These are phyloP conservation scores for Xylaria hypoxylon DNA, from an alignment of 2,329 filamentous ascomycete species.

Conservation along the genomic window DNA sequence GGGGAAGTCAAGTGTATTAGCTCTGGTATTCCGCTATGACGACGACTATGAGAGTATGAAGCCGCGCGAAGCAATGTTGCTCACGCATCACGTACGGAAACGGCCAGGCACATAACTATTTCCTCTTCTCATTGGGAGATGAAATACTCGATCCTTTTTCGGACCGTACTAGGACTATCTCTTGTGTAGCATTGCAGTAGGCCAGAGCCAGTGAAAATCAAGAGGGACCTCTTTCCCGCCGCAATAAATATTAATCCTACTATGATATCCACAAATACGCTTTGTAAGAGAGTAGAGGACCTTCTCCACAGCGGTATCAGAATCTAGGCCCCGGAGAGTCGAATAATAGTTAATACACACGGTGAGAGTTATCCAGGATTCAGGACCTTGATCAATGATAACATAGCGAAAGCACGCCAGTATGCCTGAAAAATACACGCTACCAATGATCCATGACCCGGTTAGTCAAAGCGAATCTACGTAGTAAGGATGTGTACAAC, in stretches of 20 bases:
- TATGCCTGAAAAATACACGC: neutral
- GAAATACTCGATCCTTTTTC: neutral
- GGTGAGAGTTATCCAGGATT: neutral
- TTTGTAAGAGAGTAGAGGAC: neutral
- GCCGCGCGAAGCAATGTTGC: neutral
- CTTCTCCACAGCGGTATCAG: constrained; percentile 1
- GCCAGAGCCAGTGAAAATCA: neutral
- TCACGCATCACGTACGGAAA: neutral
- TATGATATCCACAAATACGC: neutral
- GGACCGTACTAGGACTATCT: constrained; percentile 11
- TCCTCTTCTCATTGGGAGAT: constrained; percentile 16
- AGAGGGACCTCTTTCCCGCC: neutral
- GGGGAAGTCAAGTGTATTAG: neutral
- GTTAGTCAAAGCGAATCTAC: neutral
- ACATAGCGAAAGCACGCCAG: neutral
- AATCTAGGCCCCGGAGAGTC: constrained; percentile 3
- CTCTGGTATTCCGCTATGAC: constrained; percentile 6
- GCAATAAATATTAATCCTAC: neutral
- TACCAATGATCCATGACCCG: neutral
- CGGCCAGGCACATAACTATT: neutral
- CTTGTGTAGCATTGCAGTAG: constrained; percentile 23
- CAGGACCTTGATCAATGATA: neutral
- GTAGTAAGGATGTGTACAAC: too few species aligned
- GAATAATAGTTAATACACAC: constrained; percentile 8
- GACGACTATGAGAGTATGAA: constrained; percentile 21